Percentiles rank a stretch among this genome's conserved stretches.
Evolutionary conservation across 257 asterid genomes (phyloP).

Genomic region (Forsythia viridissima): DNA sequence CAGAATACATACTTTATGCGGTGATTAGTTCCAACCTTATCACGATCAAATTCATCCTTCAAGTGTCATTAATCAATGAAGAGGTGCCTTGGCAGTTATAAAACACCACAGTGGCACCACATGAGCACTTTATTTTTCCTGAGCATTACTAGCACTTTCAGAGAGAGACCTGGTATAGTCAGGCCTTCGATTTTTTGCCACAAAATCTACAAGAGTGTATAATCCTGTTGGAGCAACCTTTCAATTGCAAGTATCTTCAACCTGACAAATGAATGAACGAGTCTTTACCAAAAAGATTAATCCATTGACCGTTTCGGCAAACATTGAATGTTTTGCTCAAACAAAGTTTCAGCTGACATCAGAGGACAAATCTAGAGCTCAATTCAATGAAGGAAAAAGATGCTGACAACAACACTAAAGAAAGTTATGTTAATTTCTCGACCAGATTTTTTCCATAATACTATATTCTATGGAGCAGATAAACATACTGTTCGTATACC

Average conservation of each 20-base stretch:
- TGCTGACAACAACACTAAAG: background rate
- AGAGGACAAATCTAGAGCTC: background rate
- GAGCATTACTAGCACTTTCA: background rate
- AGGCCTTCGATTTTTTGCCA: background rate
- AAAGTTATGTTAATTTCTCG: background rate
- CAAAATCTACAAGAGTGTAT: background rate
- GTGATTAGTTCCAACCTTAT: background rate
- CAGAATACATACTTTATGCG: background rate
- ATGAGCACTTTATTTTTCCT: background rate
- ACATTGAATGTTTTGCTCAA: background rate
- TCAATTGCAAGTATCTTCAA: conserved; percentile 12
- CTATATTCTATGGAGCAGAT: background rate
- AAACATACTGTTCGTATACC: background rate
- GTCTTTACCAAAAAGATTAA: background rate
- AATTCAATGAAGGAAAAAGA: background rate
- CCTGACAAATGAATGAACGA: conserved; percentile 11
- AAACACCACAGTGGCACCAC: background rate
- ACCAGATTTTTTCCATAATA: background rate
- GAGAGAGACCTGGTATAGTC: background rate
- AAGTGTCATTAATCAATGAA: background rate
- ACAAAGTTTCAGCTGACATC: background rate
- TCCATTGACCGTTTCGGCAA: background rate
- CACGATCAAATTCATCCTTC: background rate
- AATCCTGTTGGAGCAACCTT: conserved; percentile 17
- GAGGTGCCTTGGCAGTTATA: background rate